These are phyloP conservation scores for Fusarium buxicola DNA, from an alignment of 2,329 filamentous ascomycete genomes.

Conservation along the genomic window DNA sequence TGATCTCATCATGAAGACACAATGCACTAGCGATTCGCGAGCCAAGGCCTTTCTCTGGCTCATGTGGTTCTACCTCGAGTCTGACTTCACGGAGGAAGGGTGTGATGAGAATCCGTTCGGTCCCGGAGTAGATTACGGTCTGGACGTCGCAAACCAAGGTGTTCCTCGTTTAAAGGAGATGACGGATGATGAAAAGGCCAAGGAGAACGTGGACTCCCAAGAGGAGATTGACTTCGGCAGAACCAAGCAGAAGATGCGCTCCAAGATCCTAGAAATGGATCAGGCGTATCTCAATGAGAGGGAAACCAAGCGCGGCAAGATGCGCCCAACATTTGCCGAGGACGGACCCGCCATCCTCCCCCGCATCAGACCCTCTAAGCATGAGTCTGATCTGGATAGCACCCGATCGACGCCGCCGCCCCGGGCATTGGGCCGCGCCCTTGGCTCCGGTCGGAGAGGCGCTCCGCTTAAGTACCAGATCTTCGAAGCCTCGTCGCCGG, in stretches of 20 bases:
- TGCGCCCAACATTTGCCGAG: slow-evolving; percentile 56
- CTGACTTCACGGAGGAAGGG: slow-evolving; percentile 89
- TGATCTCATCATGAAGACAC: slow-evolving; percentile 92
- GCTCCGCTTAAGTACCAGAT: slow-evolving; percentile 69
- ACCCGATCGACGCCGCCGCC: slow-evolving; percentile 58
- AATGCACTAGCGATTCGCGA: slow-evolving; percentile 83
- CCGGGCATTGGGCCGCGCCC: slow-evolving; percentile 45
- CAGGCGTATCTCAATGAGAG: slow-evolving; percentile 74
- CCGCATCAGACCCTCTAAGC: slow-evolving; percentile 71
- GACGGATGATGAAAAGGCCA: slow-evolving; percentile 71
- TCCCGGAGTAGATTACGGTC: slow-evolving; percentile 71
- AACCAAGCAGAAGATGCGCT: slow-evolving; percentile 78
- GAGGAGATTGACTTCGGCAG: slow-evolving; percentile 78
- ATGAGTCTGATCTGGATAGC: slow-evolving; percentile 63
- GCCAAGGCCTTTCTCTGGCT: slow-evolving; percentile 94
- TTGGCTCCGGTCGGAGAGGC: slow-evolving; percentile 53
- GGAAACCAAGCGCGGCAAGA: slow-evolving; percentile 67
- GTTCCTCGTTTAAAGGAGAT: slow-evolving; percentile 76
- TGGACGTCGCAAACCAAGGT: slow-evolving; percentile 74
- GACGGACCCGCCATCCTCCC: slow-evolving; percentile 70
- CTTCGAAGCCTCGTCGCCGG: slow-evolving; percentile 71
- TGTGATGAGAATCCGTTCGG: slow-evolving; percentile 94
- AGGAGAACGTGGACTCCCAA: slow-evolving; percentile 80
- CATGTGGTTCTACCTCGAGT: slow-evolving; percentile 99
- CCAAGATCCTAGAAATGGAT: slow-evolving; percentile 80